phyloP scores from a whole-genome alignment of 129 eudicot species.

The Centrapalus pauciflorus region DNA sequence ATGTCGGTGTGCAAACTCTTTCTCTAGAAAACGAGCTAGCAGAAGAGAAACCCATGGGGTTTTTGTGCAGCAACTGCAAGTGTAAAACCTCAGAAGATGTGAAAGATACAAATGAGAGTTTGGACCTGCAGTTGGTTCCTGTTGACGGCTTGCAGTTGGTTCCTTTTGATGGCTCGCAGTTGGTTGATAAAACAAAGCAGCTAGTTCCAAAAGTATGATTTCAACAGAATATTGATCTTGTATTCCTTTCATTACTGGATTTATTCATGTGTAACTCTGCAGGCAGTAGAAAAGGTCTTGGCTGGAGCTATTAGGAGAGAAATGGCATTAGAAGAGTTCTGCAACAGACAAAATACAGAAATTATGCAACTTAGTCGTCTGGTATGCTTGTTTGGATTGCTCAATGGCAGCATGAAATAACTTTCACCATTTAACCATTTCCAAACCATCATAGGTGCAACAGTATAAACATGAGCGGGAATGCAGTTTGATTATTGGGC shows the following conservation, averaged over 20 bases:
- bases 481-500: constrained; percentile 79
- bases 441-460: constrained; percentile 60
- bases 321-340: constrained; percentile 90
- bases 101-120: constrained; percentile 32
- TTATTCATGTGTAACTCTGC: constrained; percentile 19
- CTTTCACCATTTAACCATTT: neutral
- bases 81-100: constrained; percentile 26
- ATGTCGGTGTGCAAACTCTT: constrained; percentile 79
- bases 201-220: constrained; percentile 75
- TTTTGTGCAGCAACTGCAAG: constrained; percentile 71
- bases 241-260: neutral
- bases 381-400: constrained; percentile 36
- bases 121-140: constrained; percentile 67
- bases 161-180: constrained; percentile 45
- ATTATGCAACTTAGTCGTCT: constrained; percentile 86
- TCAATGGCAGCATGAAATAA: neutral
- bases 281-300: constrained; percentile 93
- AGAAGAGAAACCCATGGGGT: constrained; percentile 22
- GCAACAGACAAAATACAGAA: constrained; percentile 67
- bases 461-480: constrained; percentile 94
- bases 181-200: constrained; percentile 47
- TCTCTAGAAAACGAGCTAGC: constrained; percentile 29
- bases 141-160: constrained; percentile 40
- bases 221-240: neutral
- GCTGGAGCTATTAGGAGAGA: constrained; percentile 98